Evolutionary conservation across 495 filamentous ascomycete species (phyloP).

Genomic region (Tuber borchii): DNA sequence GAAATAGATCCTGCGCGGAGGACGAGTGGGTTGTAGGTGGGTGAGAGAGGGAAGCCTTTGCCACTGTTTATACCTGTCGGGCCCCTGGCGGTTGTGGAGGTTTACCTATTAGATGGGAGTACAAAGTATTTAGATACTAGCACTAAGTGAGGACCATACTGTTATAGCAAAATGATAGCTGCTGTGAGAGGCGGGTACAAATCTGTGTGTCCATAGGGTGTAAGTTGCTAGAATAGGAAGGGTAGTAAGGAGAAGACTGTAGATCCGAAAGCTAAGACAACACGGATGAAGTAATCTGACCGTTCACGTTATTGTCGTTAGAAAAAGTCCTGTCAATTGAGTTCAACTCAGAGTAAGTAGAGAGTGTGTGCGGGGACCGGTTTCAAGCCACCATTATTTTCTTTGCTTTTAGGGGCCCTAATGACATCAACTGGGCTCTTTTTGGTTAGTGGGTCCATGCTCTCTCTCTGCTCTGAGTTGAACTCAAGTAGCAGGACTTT

Average conservation of each 20-base stretch:
- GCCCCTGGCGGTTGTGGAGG: neutral
- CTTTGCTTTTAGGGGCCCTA: no score
- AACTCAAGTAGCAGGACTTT: no score
- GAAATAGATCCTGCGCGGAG: neutral
- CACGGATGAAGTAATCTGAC: conserved; percentile 4
- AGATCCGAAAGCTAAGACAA: neutral
- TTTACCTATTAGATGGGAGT: neutral
- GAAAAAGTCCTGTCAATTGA: no score
- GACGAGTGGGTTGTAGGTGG: neutral
- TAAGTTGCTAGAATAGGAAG: neutral
- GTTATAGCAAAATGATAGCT: neutral
- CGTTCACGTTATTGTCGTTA: neutral
- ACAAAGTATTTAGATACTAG: neutral
- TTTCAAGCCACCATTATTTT: no score
- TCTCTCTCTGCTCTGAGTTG: no score
- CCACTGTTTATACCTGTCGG: neutral
- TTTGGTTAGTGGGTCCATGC: no score
- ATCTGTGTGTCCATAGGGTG: no score
- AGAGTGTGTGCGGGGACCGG: no score
- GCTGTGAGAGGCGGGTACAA: neutral
- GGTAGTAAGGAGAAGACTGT: neutral
- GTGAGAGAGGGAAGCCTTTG: neutral
- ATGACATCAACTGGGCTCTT: no score
- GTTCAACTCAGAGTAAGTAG: no score
- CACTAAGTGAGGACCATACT: neutral